These are phyloP conservation scores for Periglandula ipomoeae DNA, from an alignment of 2,329 filamentous ascomycete species.

Conservation along the genomic window DNA sequence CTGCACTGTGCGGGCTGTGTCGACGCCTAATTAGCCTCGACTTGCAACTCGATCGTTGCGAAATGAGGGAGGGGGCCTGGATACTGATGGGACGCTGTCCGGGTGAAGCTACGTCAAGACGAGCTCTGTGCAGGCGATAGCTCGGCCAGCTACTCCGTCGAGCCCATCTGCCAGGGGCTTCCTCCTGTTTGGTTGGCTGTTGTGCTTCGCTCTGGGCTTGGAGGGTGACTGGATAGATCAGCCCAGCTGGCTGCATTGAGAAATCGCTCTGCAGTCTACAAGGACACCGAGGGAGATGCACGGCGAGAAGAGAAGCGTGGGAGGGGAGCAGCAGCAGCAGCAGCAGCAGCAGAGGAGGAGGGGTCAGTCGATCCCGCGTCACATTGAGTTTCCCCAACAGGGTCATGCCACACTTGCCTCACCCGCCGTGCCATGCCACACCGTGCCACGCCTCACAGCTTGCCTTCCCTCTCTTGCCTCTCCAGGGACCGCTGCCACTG, in stretches of 20 bases:
- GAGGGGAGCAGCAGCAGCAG: too few species aligned
- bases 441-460: not conserved
- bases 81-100: too few species aligned
- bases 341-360: too few species aligned
- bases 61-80: too few species aligned
- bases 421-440: not conserved
- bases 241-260: too few species aligned
- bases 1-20: conserved; percentile 2
- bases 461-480: not conserved
- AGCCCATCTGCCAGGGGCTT: not conserved
- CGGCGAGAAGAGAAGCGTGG: too few species aligned
- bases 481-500: not conserved
- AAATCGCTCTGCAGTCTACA: too few species aligned
- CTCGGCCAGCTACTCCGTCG: not conserved
- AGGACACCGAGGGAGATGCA: too few species aligned
- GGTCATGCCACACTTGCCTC: conserved; percentile 5
- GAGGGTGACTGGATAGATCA: not conserved
- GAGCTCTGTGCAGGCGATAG: not conserved
- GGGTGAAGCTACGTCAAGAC: not conserved
- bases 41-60: not conserved
- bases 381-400: not conserved
- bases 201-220: not conserved
- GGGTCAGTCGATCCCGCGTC: conserved; percentile 1
- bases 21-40: not conserved
- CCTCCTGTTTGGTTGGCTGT: not conserved